Percentiles rank a stretch among this genome's conserved stretches.
Conservation (phyloP, 257 asterid species). For the Penstemon davidsonii region DNA sequence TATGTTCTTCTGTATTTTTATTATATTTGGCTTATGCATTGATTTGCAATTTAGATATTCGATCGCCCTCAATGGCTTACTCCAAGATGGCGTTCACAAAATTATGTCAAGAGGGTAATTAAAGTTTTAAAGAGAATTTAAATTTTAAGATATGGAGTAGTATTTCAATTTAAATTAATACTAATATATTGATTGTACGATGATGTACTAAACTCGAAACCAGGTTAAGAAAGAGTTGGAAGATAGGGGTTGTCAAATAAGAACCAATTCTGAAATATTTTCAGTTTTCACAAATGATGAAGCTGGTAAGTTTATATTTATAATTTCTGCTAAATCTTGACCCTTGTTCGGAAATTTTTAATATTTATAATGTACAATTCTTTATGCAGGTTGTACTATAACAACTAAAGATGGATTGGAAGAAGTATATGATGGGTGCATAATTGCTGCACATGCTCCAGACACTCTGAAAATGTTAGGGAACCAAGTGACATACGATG, state of each 20-base stretch:
- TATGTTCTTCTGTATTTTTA: background rate
- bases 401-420: slow-evolving; percentile 53
- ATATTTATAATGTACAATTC: no score
- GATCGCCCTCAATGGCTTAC: slow-evolving; percentile 98
- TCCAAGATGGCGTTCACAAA: slow-evolving; percentile 69
- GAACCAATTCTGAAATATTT: slow-evolving; percentile 56
- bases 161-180: no score
- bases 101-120: slow-evolving; percentile 61
- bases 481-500: slow-evolving; percentile 65
- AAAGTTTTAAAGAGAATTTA: no score
- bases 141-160: no score
- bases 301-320: slow-evolving; percentile 34
- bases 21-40: background rate
- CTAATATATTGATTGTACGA: no score
- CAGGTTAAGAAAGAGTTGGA: slow-evolving; percentile 69
- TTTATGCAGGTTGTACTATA: slow-evolving; percentile 57
- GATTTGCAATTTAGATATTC: slow-evolving; percentile 52
- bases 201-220: no score
- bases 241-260: slow-evolving; percentile 64
- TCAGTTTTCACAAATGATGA: slow-evolving; percentile 56
- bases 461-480: slow-evolving; percentile 80
- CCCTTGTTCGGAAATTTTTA: no score
- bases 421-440: slow-evolving; percentile 61
- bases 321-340: no score
- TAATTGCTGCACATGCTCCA: slow-evolving; percentile 92